Evolutionary conservation across 2,329 filamentous ascomycete genomes (phyloP).

Genomic region (Alternaria conjuncta): DNA sequence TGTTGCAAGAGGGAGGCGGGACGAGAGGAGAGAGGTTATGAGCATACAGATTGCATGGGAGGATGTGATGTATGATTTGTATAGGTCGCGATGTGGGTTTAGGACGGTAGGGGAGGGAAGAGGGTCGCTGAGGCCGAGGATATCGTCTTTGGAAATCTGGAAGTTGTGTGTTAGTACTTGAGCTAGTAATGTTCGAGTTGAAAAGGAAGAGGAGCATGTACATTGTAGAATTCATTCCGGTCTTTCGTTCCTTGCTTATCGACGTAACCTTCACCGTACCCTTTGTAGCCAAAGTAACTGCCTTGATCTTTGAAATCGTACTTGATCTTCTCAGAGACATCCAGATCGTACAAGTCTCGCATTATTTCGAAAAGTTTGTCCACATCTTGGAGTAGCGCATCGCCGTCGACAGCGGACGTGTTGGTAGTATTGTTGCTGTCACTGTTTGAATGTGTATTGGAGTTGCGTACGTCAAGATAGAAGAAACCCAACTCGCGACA

Average conservation of each 20-base stretch:
- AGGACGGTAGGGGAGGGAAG: conserved; percentile 55
- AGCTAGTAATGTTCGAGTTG: background rate
- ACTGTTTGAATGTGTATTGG: background rate
- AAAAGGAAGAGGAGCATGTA: conserved; percentile 29
- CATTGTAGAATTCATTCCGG: conserved; percentile 63
- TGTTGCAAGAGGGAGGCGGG: conserved; percentile 49
- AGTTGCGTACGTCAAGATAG: conserved; percentile 58
- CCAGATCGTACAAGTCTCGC: conserved; percentile 56
- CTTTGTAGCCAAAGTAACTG: conserved; percentile 61
- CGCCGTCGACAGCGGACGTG: conserved; percentile 36
- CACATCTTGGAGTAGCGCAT: conserved; percentile 52
- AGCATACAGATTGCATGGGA: conserved; percentile 56
- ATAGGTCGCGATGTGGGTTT: conserved; percentile 40
- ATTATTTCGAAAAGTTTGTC: conserved; percentile 56
- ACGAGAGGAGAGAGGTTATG: conserved; percentile 54
- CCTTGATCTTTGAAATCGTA: conserved; percentile 60
- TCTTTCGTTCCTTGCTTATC: conserved; percentile 59
- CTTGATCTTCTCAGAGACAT: conserved; percentile 59
- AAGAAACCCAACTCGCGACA: conserved; percentile 63
- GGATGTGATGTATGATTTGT: conserved; percentile 54
- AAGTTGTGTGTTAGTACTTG: background rate
- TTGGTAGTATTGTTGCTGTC: background rate
- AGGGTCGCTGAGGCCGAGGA: conserved; percentile 49
- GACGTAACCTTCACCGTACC: conserved; percentile 54
- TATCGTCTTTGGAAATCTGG: conserved; percentile 60